Base-by-base conservation (phyloP, 139 green algal species). In the Tetraselmis chui region DNA sequence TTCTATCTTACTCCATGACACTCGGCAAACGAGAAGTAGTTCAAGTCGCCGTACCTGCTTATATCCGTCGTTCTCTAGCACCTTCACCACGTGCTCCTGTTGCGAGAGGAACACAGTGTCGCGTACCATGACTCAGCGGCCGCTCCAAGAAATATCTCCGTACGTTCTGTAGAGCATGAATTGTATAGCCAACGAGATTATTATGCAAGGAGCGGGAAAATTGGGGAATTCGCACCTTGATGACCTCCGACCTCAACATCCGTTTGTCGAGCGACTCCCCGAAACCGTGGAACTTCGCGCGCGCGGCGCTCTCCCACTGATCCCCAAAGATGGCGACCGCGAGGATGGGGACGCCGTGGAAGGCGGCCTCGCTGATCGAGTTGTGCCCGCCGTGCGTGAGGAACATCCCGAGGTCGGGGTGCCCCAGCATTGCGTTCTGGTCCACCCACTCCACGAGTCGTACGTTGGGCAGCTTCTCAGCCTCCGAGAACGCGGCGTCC, bases 341-440 rank as follows among this genome's bases (percentile, higher is more conserved):
- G 27, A 77, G 29, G 28, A 84, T 76, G 31, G 81, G 81, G 76
- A 67, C 32, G 32, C 81, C 76, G 76, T 77, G 76, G 5, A 26
- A 80, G 28, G 74, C 30, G 1, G 25, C 76, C 32, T 84, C 76
- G 28, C 58, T 31, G 11, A 84, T 1, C 1, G 2, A n/a, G 75
- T 80, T 75, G 76, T 45, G 28, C 32, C 81, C 81, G 32, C 81
- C 81, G 29, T 84, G 81, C n/a, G 32, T 84, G 1, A 84, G 28
- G 32, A 84, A 84, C 2, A 58, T 2, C 2, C 27, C 28, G 26
- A 84, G 31, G 2, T 28, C 75, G 27, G 29, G 31, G 29, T 76
- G 29, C 25, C 25, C 75, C 31, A 84, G 76, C 45, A 67, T 18
- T 18, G 45, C 45, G 45, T 67, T 67, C 45, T 67, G 45, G 45